phyloP scores from a whole-genome alignment of 192 early-diverging fungal species.

The Entomortierella chlamydospora region DNA sequence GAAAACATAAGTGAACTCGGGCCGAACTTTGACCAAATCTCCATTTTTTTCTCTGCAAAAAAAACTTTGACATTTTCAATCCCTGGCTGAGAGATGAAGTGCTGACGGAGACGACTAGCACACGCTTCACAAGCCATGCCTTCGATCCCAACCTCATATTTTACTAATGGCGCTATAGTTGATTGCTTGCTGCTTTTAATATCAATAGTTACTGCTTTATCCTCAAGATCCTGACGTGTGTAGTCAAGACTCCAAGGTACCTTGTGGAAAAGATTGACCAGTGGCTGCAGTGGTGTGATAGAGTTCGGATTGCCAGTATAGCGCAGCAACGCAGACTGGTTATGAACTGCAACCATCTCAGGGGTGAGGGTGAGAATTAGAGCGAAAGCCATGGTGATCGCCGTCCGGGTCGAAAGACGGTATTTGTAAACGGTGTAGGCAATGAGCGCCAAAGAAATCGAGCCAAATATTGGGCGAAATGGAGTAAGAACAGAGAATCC shows the following conservation, averaged over 20 bases:
- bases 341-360: slow-evolving; percentile 56
- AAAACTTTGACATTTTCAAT: slow-evolving; percentile 55
- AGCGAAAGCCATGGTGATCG: slow-evolving; percentile 17
- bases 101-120: slow-evolving; percentile 60
- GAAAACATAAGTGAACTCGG: slow-evolving; percentile 12
- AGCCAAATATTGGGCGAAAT: slow-evolving; percentile 53
- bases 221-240: neutral
- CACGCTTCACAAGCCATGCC: slow-evolving; percentile 66
- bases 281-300: neutral
- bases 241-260: neutral
- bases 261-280: neutral
- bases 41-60: slow-evolving; percentile 46
- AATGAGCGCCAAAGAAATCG: slow-evolving; percentile 39
- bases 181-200: neutral
- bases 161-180: slow-evolving; percentile 1
- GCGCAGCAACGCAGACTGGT: slow-evolving; percentile 22
- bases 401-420: slow-evolving; percentile 34
- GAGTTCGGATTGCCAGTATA: neutral
- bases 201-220: neutral
- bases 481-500: slow-evolving; percentile 67
- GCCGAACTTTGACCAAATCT: slow-evolving; percentile 19
- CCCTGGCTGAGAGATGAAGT: slow-evolving; percentile 21
- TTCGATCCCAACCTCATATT: slow-evolving; percentile 50
- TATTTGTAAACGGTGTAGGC: slow-evolving; percentile 28
- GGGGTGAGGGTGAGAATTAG: slow-evolving; percentile 53